phyloP scores from a whole-genome alignment of 2,329 filamentous ascomycete genomes.

The Hypoxylon sp. region DNA sequence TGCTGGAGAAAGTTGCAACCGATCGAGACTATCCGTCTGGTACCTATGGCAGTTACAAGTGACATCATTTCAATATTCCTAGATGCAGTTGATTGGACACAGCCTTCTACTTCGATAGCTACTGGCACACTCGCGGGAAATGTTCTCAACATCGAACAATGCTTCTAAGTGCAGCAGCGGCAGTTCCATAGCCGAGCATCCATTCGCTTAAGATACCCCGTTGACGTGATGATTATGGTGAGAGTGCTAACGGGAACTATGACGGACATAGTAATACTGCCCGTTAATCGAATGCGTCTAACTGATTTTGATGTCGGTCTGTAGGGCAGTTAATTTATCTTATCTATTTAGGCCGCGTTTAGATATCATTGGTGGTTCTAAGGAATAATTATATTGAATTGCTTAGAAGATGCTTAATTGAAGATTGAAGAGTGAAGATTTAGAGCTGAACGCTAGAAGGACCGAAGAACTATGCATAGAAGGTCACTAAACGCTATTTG shows the following conservation, averaged over 20 bases:
- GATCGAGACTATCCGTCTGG: slow-evolving; percentile 10
- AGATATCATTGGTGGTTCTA: slow-evolving; percentile 31
- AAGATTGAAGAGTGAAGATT: slow-evolving; percentile 23
- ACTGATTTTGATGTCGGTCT: slow-evolving; percentile 36
- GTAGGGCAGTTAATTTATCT: slow-evolving; percentile 38
- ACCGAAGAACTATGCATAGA: slow-evolving; percentile 57
- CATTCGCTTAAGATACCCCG: slow-evolving; percentile 21
- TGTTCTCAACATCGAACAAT: slow-evolving; percentile 24
- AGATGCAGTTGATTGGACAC: slow-evolving; percentile 29
- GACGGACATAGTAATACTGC: slow-evolving; percentile 28
- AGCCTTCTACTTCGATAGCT: slow-evolving; percentile 18
- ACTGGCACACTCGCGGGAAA: slow-evolving; percentile 31
- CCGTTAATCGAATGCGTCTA: slow-evolving; percentile 33
- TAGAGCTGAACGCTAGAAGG: slow-evolving; percentile 55
- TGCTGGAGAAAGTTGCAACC: slow-evolving; percentile 9
- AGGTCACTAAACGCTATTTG: slow-evolving; percentile 44
- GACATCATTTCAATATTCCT: slow-evolving; percentile 36
- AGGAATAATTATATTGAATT: slow-evolving; percentile 30
- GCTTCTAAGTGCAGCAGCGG: slow-evolving; percentile 37
- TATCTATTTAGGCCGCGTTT: slow-evolving; percentile 26
- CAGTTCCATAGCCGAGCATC: slow-evolving; percentile 33
- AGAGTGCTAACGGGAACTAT: slow-evolving; percentile 34
- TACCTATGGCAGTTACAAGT: slow-evolving; percentile 24
- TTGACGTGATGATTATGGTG: slow-evolving; percentile 21
- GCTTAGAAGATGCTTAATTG: slow-evolving; percentile 11